Evolutionary conservation across 106 monocot species (phyloP).

Genomic region (Vanilla planifolia): DNA sequence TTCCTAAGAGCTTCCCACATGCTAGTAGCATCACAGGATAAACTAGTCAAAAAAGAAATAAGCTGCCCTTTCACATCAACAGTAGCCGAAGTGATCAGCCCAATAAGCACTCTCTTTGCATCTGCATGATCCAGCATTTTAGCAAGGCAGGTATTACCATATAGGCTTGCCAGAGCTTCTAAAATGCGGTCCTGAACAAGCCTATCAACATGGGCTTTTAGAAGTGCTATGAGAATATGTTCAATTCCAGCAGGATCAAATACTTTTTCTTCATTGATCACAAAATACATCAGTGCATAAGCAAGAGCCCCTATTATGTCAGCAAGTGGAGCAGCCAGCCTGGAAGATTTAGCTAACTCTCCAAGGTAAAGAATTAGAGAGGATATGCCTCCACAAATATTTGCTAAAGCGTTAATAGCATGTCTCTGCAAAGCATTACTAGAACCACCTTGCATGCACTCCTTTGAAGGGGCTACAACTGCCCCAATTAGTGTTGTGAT

Average conservation of each 20-base stretch:
- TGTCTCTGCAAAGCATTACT: slow-evolving; percentile 49
- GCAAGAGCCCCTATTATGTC: slow-evolving; percentile 73
- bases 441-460: slow-evolving; percentile 72
- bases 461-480: slow-evolving; percentile 65
- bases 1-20: slow-evolving; percentile 66
- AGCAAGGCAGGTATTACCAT: slow-evolving; percentile 39
- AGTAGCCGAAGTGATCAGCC: slow-evolving; percentile 75
- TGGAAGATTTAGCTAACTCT: slow-evolving; percentile 35
- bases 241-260: slow-evolving; percentile 52
- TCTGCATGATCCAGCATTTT: slow-evolving; percentile 41
- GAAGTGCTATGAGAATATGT: slow-evolving; percentile 37
- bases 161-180: slow-evolving; percentile 74
- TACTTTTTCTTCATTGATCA: slow-evolving; percentile 34
- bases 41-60: slow-evolving; percentile 40
- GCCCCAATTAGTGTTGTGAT: slow-evolving; percentile 64
- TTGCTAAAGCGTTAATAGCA: slow-evolving; percentile 54
- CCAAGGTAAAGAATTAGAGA: slow-evolving; percentile 59
- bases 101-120: slow-evolving; percentile 59
- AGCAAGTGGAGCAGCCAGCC: slow-evolving; percentile 38
- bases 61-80: slow-evolving; percentile 66
- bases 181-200: slow-evolving; percentile 69
- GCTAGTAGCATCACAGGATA: slow-evolving; percentile 39
- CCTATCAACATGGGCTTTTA: slow-evolving; percentile 46
- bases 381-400: slow-evolving; percentile 76
- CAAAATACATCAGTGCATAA: slow-evolving; percentile 71